Conservation (phyloP, 495 filamentous ascomycete species). For the Talaromyces thailandensis region DNA sequence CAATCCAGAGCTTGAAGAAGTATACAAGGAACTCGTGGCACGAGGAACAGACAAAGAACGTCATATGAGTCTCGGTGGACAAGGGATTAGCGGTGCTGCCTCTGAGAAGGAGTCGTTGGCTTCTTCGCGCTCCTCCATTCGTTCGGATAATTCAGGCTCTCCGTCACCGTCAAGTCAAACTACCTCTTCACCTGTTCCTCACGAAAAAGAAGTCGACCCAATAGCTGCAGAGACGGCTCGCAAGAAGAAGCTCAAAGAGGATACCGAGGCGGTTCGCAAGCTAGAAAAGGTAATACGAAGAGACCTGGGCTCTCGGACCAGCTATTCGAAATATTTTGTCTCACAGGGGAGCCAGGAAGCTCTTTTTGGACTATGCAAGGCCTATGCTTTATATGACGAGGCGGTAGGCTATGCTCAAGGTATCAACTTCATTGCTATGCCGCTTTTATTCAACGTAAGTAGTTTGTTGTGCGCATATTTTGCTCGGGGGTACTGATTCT, state of each 20-base stretch:
- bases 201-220: constrained; percentile 59
- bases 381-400: constrained; percentile 93
- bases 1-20: constrained; percentile 77
- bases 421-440: constrained; percentile 98
- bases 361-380: constrained; percentile 91
- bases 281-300: constrained; percentile 86
- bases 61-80: constrained; percentile 38
- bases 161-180: constrained; percentile 52
- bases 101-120: constrained; percentile 43
- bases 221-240: constrained; percentile 54
- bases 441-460: constrained; percentile 88
- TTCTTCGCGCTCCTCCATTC: constrained; percentile 74
- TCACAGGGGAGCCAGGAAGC: constrained; percentile 87
- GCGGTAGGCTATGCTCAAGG: constrained; percentile 94
- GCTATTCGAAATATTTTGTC: constrained; percentile 88
- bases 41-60: constrained; percentile 75
- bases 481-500: background rate
- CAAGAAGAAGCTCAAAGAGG: constrained; percentile 68
- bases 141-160: constrained; percentile 67
- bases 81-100: constrained; percentile 24
- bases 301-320: constrained; percentile 86
- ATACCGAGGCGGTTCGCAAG: constrained; percentile 59
- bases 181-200: constrained; percentile 46
- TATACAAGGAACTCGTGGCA: constrained; percentile 73
- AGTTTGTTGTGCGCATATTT: background rate